Base-by-base conservation (phyloP, 2,329 filamentous ascomycete genomes). In the Epichloe bromicola region DNA sequence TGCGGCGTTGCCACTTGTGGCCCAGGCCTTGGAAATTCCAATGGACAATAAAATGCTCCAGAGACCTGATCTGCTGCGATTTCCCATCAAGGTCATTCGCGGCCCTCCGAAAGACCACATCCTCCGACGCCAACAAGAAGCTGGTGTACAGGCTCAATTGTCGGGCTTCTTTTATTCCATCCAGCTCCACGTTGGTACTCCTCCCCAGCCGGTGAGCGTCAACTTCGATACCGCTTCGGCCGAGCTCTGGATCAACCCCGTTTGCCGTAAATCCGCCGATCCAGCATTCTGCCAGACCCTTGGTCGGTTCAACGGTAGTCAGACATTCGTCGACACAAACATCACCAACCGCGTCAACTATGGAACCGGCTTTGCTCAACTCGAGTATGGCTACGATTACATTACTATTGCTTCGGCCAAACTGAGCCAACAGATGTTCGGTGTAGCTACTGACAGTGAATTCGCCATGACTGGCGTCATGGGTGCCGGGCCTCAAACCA, bases 171-270 rank as follows among this genome's bases (percentile, higher is more conserved):
- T 66, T 51, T 69, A 72, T 59, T 67, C 63, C 39, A 67, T 70
- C 44, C 63, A 69, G 15, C 52, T 72, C 19, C 53, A 55, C 12
- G 57, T 72, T 37, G 69, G 69, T 8, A 68, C 63, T 0, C 69
- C 69, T 4, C 60, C 61, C 5, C 67, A 70, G 51, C 50, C 56
- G 4, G 65, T 71, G 43, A 65, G 60, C 36, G 66, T 71, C 53
- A 63, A 67, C 53, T 63, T 72, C 46, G 69, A 72, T 52, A 71
- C 69, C 0, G 68, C 68, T 15, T 70, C 69, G 4, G 59, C 62
- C 8, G 68, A 71, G 55, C 61, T 70, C 5, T 72, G 69, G 69
- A 66, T 72, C 38, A 70, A 71, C 51, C 69, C 69, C 6, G 58
- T 63, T 7, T 72, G 69, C 56, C 56, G 56, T 48, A 64, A 63